Evolutionary conservation across 176 grass and related monocot species (phyloP).

Genomic region (Ananas comosus): DNA sequence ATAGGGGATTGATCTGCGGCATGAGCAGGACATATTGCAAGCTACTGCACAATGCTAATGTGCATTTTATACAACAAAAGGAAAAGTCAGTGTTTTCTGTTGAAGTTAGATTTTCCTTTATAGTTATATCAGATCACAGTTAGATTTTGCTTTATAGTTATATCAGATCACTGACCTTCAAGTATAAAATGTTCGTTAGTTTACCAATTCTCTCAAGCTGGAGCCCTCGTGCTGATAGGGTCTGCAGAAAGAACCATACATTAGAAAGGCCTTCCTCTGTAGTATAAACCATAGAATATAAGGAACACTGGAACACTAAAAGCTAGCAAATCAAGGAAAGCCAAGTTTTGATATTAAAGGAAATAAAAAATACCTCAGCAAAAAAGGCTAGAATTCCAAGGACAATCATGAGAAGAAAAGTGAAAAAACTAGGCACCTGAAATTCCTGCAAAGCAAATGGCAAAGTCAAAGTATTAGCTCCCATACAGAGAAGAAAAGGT

Average conservation of each 20-base stretch:
- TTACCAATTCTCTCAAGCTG: slow-evolving; percentile 17
- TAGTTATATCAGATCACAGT: slow-evolving; percentile 5
- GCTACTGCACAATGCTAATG: too few relatives aligned
- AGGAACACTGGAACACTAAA: neutral
- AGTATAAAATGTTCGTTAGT: slow-evolving; percentile 17
- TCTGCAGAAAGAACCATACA: slow-evolving; percentile 7
- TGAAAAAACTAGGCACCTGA: neutral
- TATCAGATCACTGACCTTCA: slow-evolving; percentile 14
- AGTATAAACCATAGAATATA: neutral
- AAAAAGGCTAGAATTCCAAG: slow-evolving; percentile 1
- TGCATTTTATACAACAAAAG: too few relatives aligned
- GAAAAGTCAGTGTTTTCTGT: too few relatives aligned
- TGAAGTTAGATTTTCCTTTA: neutral
- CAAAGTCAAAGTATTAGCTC: neutral
- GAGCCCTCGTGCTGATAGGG: slow-evolving; percentile 16
- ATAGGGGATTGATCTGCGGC: too few relatives aligned
- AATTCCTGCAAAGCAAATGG: neutral
- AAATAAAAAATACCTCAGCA: slow-evolving; percentile 6
- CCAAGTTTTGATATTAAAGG: neutral
- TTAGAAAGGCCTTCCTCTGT: neutral
- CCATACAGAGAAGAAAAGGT: neutral
- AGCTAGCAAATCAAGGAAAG: neutral
- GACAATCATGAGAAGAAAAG: neutral
- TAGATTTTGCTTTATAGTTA: neutral
- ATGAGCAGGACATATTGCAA: too few relatives aligned